Percentiles rank a stretch among this genome's conserved stretches.
These are phyloP conservation scores for Tuber indicum DNA, from an alignment of 495 filamentous ascomycete genomes.

Conservation along the genomic window DNA sequence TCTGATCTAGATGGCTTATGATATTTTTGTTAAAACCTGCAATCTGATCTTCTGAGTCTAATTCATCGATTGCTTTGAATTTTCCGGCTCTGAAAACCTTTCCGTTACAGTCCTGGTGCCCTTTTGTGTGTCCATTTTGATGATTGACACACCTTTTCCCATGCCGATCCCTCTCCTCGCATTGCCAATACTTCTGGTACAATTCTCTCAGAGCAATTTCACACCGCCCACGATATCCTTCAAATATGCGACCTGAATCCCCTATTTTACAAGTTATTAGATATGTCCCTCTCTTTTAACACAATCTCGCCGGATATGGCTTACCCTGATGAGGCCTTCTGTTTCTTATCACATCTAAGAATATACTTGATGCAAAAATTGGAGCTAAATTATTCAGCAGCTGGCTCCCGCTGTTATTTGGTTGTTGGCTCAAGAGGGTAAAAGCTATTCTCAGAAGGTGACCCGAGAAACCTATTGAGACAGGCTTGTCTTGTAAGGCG, in stretches of 20 bases:
- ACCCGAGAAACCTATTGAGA: constrained; percentile 31
- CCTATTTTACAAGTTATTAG: neutral
- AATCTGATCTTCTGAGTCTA: neutral
- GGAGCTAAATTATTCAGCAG: constrained; percentile 30
- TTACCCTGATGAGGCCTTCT: neutral
- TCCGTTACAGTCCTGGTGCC: constrained; percentile 30
- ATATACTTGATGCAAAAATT: constrained; percentile 35
- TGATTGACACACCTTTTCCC: constrained; percentile 28
- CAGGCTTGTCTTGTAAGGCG: constrained; percentile 28
- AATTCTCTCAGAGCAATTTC: constrained; percentile 24
- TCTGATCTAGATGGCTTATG: neutral
- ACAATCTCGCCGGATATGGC: neutral
- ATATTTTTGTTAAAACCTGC: neutral
- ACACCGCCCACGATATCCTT: constrained; percentile 24
- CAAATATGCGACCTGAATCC: constrained; percentile 20
- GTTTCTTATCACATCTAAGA: constrained; percentile 23
- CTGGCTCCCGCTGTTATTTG: constrained; percentile 7
- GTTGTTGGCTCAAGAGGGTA: constrained; percentile 22
- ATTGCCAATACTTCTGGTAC: constrained; percentile 36
- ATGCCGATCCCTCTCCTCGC: constrained; percentile 26
- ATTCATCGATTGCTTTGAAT: neutral
- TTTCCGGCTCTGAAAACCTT: constrained; percentile 26
- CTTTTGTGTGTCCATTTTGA: constrained; percentile 26
- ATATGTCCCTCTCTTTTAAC: neutral
- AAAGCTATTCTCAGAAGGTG: constrained; percentile 32